Evolutionary conservation across 805 yeast species (phyloP), one percentile per base, ranked within the genome.

Genomic region (Candida golubevii): DNA sequence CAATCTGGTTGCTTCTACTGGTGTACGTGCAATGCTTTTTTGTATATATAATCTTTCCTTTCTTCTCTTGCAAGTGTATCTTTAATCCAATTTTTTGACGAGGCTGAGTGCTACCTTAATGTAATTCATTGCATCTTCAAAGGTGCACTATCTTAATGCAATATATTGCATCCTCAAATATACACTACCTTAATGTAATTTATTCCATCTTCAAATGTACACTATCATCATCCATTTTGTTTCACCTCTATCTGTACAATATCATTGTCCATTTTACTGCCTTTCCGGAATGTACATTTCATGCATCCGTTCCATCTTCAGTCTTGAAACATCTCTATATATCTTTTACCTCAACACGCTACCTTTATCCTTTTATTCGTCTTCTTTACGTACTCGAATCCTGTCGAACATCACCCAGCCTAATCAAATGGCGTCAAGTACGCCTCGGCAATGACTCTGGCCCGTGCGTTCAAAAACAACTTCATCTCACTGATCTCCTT

Each of bases 401-500:
- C 46, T 14, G 46, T 39, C 46, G 46, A 43, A 38, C 18, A 28
- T 15, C 40, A n/a, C 27, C 6, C 11, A 14, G 26, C 32, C 58
- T 66, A 86, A 60, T 88, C 96, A 61, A 89, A 88, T 41, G 93
- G 95, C 35, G 90, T 85, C 56, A 91, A 75, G 65, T 89, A 91
- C 7, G 96, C 91, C 67, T 93, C 99, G 26, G 99, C 99, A 39
- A 89, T 95, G 49, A 88, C 91, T 73, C 99, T 85, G 11, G 99
- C 99, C 62, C 99, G 80, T 11, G 99, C 97, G 61, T 93, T 93
- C 63, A 93, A 78, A 65, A 91, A 93, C 65, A 93, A 77, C 69
- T 93, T 93, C 95, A 93, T 93, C 65, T 93, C 99, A 66, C 97
- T 88, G 60, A 93, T 93, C 67, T 93, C 99, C 71, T 89, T 91